These are phyloP conservation scores for Nothomitra cinnamomea DNA, from an alignment of 2,329 filamentous ascomycete genomes.

Conservation along the genomic window DNA sequence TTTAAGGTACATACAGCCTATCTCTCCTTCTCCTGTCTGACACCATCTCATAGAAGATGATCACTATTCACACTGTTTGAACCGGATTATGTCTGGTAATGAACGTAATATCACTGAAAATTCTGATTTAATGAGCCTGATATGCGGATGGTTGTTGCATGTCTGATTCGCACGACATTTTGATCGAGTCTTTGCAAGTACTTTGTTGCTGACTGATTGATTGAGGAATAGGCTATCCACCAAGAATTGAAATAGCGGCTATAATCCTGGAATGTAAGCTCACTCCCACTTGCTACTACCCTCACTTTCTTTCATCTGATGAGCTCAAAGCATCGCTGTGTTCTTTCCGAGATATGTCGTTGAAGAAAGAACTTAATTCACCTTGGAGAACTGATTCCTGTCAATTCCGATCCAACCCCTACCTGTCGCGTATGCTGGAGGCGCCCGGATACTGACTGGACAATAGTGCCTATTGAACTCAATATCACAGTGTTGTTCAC, in stretches of 20 bases:
- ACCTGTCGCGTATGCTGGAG: no score
- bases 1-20: not conserved
- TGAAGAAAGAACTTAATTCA: slow-evolving; percentile 41
- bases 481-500: no score
- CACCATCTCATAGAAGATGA: slow-evolving; percentile 40
- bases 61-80: slow-evolving; percentile 59
- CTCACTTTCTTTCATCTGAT: slow-evolving; percentile 29
- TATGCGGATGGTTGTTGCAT: not conserved
- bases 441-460: no score
- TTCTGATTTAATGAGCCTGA: slow-evolving; percentile 55
- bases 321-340: slow-evolving; percentile 44
- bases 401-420: no score
- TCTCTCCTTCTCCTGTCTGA: not conserved
- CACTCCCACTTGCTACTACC: not conserved
- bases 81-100: slow-evolving; percentile 32
- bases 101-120: slow-evolving; percentile 45
- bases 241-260: not conserved
- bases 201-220: not conserved
- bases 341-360: slow-evolving; percentile 41
- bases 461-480: no score
- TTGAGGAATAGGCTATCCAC: not conserved
- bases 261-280: slow-evolving; percentile 16
- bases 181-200: not conserved
- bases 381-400: slow-evolving; percentile 45
- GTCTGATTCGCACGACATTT: not conserved